These are phyloP conservation scores for Cutaneotrichosporon dermatis DNA, from an alignment of 1,284 basidiomycete species.

Conservation along the genomic window DNA sequence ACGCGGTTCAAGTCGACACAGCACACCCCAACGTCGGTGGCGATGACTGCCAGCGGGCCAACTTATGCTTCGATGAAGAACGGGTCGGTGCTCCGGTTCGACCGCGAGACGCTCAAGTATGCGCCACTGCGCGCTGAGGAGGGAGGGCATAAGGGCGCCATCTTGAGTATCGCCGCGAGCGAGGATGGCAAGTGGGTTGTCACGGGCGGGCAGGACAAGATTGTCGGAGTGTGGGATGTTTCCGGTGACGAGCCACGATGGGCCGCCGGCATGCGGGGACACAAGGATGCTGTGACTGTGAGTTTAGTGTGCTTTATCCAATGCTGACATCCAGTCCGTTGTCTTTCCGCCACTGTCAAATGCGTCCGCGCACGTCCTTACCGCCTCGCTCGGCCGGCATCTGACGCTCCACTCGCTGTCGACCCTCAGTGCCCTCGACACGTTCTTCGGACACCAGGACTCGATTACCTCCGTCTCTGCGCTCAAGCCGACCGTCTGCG, in stretches of 20 bases:
- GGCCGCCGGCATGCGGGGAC: slow-evolving; percentile 69
- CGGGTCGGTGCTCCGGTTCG: slow-evolving; percentile 74
- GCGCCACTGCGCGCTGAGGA: slow-evolving; percentile 31
- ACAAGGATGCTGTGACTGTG: slow-evolving; percentile 81
- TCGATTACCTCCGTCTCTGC: slow-evolving; percentile 71
- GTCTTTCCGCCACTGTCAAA: slow-evolving; percentile 65
- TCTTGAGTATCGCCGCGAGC: slow-evolving; percentile 76
- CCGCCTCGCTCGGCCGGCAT: slow-evolving; percentile 84
- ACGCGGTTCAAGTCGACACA: slow-evolving; percentile 13
- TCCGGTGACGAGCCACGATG: slow-evolving; percentile 57
- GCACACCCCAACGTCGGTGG: slow-evolving; percentile 13
- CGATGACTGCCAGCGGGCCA: slow-evolving; percentile 7
- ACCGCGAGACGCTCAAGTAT: slow-evolving; percentile 26
- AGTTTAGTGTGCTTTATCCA: slow-evolving; percentile 37
- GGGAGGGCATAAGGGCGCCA: slow-evolving; percentile 79
- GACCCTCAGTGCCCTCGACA: slow-evolving; percentile 89
- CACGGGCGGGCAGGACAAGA: slow-evolving; percentile 77
- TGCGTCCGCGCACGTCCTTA: slow-evolving; percentile 75
- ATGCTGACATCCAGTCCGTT: slow-evolving; percentile 55
- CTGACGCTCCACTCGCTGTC: slow-evolving; percentile 84
- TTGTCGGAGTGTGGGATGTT: slow-evolving; percentile 78
- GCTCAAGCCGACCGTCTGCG: slow-evolving; percentile 74
- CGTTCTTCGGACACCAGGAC: slow-evolving; percentile 96
- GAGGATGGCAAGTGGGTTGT: slow-evolving; percentile 79
- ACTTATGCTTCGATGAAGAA: slow-evolving; percentile 69